Evolutionary conservation across 148 eudicot genomes (phyloP), one percentile per base, ranked within the genome.

Genomic region (Amaranthus palmeri): DNA sequence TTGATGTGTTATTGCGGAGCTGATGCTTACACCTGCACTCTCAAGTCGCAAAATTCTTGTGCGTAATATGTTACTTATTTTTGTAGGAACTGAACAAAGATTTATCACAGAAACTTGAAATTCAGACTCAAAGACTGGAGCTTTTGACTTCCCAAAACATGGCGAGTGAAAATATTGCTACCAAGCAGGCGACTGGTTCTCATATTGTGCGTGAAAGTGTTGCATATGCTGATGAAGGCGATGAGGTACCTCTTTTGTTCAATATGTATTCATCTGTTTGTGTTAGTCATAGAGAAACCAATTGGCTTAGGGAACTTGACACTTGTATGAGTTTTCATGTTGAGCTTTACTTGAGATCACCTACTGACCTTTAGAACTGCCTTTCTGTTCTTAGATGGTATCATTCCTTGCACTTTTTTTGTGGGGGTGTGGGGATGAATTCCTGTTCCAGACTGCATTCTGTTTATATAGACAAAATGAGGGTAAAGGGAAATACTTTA

Each of bases 161-260:
- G 93, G 86, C 86, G 66, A 80, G 68, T 72, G 91, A 78, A 67
- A 88, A 70, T 74, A 48, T 70, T 67, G 72, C 83, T 60, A 72
- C 70, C 65, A 85, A 82, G 72, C 86, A 81, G 76, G 78, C 80
- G 52, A 17, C 54, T 43, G 87, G 76, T 76, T 52, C 89, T 79
- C 82, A 41, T 70, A 50, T 57, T 71, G 74, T 83, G 73, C 85
- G 63, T 6, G 96, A 89, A 59, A 83, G 78, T 69, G 79, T 88
- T 71, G 77, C 86, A 8, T 92, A 86, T 83, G 97, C 97, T 55
- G 99, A 95, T 85, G 99, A 95, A 88, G 99, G 97, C 68, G 99
- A 95, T 66, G 96, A 95, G 99, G 98, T 95, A 88, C 51, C 6
- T 60, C 15, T 56, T 61, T 36, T 60, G 15, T 0, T 67, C 45